These are phyloP conservation scores for Nemania abortiva DNA, from an alignment of 2,329 filamentous ascomycete genomes.

Conservation along the genomic window DNA sequence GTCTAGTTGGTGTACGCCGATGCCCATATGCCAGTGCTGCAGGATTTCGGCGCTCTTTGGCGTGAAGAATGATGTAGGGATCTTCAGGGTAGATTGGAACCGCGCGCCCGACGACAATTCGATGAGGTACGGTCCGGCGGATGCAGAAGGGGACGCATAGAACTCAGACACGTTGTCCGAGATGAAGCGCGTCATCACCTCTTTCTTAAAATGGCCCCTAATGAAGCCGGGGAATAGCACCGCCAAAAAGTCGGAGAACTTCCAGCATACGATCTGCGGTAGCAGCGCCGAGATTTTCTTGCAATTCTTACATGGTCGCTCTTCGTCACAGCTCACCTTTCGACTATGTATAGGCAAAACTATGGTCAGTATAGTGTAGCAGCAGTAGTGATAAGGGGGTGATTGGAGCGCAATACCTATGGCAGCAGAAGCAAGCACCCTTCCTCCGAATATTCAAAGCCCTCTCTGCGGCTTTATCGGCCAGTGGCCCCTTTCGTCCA, in stretches of 20 bases:
- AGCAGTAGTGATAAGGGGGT: background rate
- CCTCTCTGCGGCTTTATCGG: slow-evolving; percentile 65
- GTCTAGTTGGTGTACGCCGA: slow-evolving; percentile 54
- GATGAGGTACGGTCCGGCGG: slow-evolving; percentile 56
- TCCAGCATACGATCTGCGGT: slow-evolving; percentile 69
- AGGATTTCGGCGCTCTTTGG: slow-evolving; percentile 61
- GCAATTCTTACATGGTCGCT: slow-evolving; percentile 69
- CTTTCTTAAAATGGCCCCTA: slow-evolving; percentile 63
- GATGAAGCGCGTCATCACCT: slow-evolving; percentile 63
- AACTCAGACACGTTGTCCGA: slow-evolving; percentile 58
- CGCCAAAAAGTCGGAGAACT: slow-evolving; percentile 66
- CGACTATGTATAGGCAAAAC: slow-evolving; percentile 53
- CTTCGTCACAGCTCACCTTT: slow-evolving; percentile 69
- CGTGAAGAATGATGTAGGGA: slow-evolving; percentile 66
- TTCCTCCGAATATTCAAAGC: slow-evolving; percentile 66
- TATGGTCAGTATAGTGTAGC: slow-evolving; percentile 12
- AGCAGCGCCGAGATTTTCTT: slow-evolving; percentile 63
- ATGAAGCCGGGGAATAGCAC: slow-evolving; percentile 67
- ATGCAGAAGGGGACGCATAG: slow-evolving; percentile 14
- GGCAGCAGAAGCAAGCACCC: slow-evolving; percentile 71
- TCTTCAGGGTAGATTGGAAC: slow-evolving; percentile 60
- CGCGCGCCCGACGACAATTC: slow-evolving; percentile 62
- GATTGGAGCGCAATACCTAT: slow-evolving; percentile 47
- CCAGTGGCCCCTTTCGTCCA: slow-evolving; percentile 68
- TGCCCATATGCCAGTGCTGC: slow-evolving; percentile 64